Evolutionary conservation across 148 eudicot species (phyloP).

Genomic region (Rhododendron ovatum): DNA sequence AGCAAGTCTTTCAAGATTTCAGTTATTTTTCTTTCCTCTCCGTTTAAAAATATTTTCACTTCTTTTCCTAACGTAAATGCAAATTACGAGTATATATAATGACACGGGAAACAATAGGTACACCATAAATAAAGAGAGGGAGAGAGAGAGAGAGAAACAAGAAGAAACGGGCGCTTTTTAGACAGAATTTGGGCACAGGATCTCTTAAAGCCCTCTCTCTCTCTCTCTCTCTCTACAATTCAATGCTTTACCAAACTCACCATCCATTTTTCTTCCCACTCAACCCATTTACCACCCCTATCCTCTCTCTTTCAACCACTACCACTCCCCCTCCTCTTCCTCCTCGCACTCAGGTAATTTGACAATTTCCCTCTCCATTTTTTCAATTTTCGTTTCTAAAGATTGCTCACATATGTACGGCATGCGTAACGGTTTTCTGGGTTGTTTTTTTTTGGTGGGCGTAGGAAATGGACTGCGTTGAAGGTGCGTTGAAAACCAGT

Average conservation of each 20-base stretch:
- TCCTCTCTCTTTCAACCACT: slow-evolving; percentile 1
- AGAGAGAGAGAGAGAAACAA: not conserved
- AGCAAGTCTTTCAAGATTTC: not conserved
- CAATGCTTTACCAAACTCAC: slow-evolving; percentile 76
- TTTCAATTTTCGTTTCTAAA: not conserved
- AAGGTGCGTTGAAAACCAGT: slow-evolving; percentile 32
- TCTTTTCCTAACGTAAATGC: not conserved
- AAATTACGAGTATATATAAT: not conserved
- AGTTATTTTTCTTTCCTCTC: not conserved
- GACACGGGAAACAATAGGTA: not conserved
- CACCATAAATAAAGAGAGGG: not conserved
- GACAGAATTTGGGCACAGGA: slow-evolving; percentile 10
- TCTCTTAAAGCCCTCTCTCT: slow-evolving; percentile 10
- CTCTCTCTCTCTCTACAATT: slow-evolving; percentile 21
- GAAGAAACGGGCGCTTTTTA: slow-evolving; percentile 21
- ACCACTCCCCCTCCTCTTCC: not conserved
- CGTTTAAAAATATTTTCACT: not conserved
- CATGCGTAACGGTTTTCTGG: slow-evolving; percentile 6
- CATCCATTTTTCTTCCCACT: slow-evolving; percentile 25
- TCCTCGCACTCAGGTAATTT: slow-evolving; percentile 6
- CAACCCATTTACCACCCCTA: slow-evolving; percentile 20
- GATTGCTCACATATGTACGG: not conserved
- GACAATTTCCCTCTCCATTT: not conserved
- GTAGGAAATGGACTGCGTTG: slow-evolving; percentile 32
- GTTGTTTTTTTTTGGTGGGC: not conserved